Base-by-base conservation (phyloP, 202 grass and related monocot genomes). In the Schoenoplectus triqueter region DNA sequence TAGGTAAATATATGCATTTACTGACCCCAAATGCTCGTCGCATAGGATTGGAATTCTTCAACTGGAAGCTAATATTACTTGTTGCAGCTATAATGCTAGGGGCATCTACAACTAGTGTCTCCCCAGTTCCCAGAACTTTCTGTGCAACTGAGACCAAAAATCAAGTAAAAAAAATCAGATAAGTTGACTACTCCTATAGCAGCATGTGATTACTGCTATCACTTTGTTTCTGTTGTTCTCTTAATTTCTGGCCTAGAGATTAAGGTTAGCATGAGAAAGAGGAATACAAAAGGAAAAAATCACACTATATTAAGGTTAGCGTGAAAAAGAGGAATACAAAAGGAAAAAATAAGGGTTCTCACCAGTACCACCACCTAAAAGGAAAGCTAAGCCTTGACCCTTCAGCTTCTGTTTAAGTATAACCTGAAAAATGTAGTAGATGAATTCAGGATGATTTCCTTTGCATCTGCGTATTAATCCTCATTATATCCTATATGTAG, bases 371-470 rank as follows among this genome's bases (percentile, higher is more conserved):
- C 96, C 90, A 0, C 89, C 96, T 14, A 98, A 86, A 88, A 98
- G 89, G 84, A 98, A 98, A 80, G 87, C 93, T 89, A 98, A 86
- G 17, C 93, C 93, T 85, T 95, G 96, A 61, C 96, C 93, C 83
- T 88, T 90, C 88, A 98, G 85, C 82, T 98, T 98, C 65, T 95
- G 93, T 91, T 94, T 98, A 60, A 98, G 91, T 76, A 98, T 91
- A 80, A 92, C 86, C 96, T 98, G 74, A 2, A 84, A 20, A 68
- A 76, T 31, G 45, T 67, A 87, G 76, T 62, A 42, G 6, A 75
- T 20, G 70, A 83, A 77, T 57, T 21, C 40, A 77, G 50, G 11
- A 50, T 10, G 20, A 54, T 77, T 56, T 41, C 22, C 4, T 21
- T 74, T 9, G 18, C 11, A 56, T 76, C 72, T 56, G 73, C 73